Conservation (phyloP, 1,284 basidiomycete genomes). For the Wolfiporia cocos region DNA sequence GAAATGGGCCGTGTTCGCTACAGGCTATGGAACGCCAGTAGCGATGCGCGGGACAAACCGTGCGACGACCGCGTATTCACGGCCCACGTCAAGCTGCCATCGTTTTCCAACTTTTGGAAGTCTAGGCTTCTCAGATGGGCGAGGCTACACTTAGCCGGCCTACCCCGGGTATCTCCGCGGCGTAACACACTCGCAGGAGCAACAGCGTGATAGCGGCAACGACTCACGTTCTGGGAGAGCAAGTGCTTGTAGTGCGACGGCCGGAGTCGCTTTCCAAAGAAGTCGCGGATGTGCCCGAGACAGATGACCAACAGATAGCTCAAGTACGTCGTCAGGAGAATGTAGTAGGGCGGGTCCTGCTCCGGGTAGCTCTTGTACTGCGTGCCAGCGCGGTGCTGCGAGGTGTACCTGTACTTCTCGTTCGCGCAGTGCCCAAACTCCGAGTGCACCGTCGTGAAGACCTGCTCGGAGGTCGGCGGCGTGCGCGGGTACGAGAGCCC, state of each 20-base stretch:
- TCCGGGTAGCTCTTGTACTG: constrained; percentile 50
- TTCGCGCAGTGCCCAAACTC: constrained; percentile 86
- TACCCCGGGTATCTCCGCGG: too few species aligned
- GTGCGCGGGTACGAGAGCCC: constrained; percentile 50
- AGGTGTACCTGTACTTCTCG: constrained; percentile 61
- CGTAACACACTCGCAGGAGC: too few species aligned
- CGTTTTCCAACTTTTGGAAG: too few species aligned
- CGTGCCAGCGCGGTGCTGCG: constrained; percentile 50
- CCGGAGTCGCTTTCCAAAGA: constrained; percentile 84
- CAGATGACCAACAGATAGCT: constrained; percentile 86
- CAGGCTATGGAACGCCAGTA: too few species aligned
- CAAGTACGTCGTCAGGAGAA: constrained; percentile 89
- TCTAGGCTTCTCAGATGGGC: too few species aligned
- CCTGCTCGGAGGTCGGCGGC: constrained; percentile 71
- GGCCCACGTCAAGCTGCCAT: too few species aligned
- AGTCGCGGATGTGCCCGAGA: constrained; percentile 92
- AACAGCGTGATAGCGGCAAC: neutral
- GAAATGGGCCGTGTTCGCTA: too few species aligned
- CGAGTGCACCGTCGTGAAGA: constrained; percentile 71
- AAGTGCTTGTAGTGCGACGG: constrained; percentile 76
- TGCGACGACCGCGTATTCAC: too few species aligned
- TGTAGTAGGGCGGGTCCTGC: constrained; percentile 85
- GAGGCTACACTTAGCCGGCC: too few species aligned
- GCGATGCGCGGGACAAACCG: too few species aligned
- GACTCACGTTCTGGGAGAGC: constrained; percentile 73